Conservation (phyloP, 148 eudicot genomes). For the Persicaria maculosa region DNA sequence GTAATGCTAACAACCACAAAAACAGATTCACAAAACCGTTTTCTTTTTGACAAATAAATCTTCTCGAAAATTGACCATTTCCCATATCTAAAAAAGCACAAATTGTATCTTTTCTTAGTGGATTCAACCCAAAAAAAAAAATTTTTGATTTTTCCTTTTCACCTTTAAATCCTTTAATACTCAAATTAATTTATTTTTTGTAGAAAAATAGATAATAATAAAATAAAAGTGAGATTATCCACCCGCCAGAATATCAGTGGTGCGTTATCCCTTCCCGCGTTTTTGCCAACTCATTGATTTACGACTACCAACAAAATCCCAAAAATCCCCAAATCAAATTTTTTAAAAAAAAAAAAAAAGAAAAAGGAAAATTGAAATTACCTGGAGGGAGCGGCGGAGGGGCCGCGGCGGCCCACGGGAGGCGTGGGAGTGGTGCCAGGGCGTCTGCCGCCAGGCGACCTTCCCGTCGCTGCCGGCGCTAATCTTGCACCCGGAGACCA, state of each 20-base stretch:
- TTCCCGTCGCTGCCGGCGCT: constrained; percentile 93
- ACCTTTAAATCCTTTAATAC: too few relatives aligned
- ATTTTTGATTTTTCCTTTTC: too few relatives aligned
- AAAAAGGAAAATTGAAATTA: constrained; percentile 15
- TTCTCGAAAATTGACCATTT: not conserved
- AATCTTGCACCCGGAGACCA: constrained; percentile 78
- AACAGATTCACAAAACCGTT: not conserved
- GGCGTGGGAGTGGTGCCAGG: constrained; percentile 88
- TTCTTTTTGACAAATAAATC: not conserved
- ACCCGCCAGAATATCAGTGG: not conserved
- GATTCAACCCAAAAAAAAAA: too few relatives aligned
- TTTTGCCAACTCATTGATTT: constrained; percentile 5
- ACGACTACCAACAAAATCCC: not conserved
- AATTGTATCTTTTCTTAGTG: too few relatives aligned
- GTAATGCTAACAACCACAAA: not conserved
- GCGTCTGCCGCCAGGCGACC: constrained; percentile 95
- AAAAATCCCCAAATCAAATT: not conserved
- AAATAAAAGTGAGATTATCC: not conserved
- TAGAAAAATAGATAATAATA: not conserved
- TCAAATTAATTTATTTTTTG: too few relatives aligned
- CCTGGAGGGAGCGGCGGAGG: constrained; percentile 89
- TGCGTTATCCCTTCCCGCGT: constrained; percentile 10
- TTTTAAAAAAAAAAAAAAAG: not conserved
- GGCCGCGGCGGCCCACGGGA: constrained; percentile 93
- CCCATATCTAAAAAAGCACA: not conserved